Base-by-base conservation (phyloP, 768 basidiomycete species). In the Auricularia auricula-judae region DNA sequence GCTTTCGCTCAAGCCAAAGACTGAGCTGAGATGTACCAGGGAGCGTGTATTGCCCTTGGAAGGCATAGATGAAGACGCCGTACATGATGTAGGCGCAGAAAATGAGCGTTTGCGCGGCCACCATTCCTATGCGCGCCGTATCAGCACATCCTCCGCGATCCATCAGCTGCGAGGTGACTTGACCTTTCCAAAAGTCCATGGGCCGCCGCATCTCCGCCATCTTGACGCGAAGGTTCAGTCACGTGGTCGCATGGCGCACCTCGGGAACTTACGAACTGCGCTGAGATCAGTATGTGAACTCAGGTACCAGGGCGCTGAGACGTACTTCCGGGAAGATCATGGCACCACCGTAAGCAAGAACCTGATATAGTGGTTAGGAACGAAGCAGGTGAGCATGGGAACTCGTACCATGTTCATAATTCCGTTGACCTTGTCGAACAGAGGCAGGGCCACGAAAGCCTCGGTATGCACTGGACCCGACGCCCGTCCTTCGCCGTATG, bases 131-230 rank as follows among this genome's bases (percentile, higher is more conserved):
- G 7, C 36, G 33, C n/a, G 63, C 4, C 18, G 3, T 36, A 34
- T 18, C 43, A 21, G 62, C 54, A 36, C 8, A 10, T 14, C 23
- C 54, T 8, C 53, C 39, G 66, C 39, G 12, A 3, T 14, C 12
- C 39, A 42, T 42, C 39, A 14, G 8, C 39, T 7, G 39, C 12
- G 54, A 58, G 39, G 53, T 82, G 82, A 82, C 85, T 85, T 42
- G 4, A 47, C 81, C 84, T 68, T 85, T 85, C 82, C 83, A 86
- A 69, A 87, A 87, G 68, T 86, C 85, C 80, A 82, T 82, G 2
- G 85, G 85, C 3, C 85, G 78, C 29, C 80, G 77, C 85, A 87
- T 86, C 71, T 87, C 85, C 2, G 84, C 81, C 79, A 86, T 79
- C 39, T 42, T 7, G 39, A 42, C 39, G 39, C 39, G 8, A 42